Evolutionary conservation across 306 rosid species (phyloP).

Genomic region (Lupinus albus): DNA sequence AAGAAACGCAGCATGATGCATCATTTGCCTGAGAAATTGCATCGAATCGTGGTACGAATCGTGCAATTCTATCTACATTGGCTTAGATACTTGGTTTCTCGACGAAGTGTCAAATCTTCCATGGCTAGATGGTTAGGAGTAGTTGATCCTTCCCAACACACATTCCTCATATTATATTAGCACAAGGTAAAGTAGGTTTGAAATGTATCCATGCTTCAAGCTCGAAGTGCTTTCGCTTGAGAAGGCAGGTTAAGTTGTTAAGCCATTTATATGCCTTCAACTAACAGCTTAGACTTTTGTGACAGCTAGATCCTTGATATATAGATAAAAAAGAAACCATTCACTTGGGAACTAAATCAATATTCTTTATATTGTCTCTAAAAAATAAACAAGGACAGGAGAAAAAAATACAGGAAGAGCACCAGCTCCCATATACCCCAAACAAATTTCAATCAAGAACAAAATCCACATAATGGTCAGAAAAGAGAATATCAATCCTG

Average conservation of each 20-base stretch:
- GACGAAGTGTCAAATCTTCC: not conserved
- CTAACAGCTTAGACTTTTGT: not conserved
- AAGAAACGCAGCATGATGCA: too few species aligned
- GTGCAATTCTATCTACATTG: too few species aligned
- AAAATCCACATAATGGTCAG: slow-evolving; percentile 13
- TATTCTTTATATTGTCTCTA: slow-evolving; percentile 7
- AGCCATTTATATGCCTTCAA: not conserved
- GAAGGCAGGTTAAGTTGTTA: not conserved
- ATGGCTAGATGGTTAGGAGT: not conserved
- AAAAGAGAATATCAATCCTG: not conserved
- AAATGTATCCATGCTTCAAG: slow-evolving; percentile 1
- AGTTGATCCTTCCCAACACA: not conserved
- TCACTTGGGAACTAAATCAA: not conserved
- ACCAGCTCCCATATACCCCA: not conserved
- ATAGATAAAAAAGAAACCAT: slow-evolving; percentile 12
- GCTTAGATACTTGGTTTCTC: not conserved
- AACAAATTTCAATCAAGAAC: not conserved
- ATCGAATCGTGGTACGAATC: too few species aligned
- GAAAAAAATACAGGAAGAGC: too few species aligned
- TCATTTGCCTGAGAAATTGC: too few species aligned
- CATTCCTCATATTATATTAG: not conserved
- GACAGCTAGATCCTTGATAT: not conserved
- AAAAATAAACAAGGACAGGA: not conserved
- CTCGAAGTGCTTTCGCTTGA: not conserved
- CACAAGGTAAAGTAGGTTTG: slow-evolving; percentile 1